Percentiles rank a stretch among this genome's conserved stretches.
phyloP scores from a whole-genome alignment of 1,139 yeast genomes.

The Torulaspora pretoriensis region DNA sequence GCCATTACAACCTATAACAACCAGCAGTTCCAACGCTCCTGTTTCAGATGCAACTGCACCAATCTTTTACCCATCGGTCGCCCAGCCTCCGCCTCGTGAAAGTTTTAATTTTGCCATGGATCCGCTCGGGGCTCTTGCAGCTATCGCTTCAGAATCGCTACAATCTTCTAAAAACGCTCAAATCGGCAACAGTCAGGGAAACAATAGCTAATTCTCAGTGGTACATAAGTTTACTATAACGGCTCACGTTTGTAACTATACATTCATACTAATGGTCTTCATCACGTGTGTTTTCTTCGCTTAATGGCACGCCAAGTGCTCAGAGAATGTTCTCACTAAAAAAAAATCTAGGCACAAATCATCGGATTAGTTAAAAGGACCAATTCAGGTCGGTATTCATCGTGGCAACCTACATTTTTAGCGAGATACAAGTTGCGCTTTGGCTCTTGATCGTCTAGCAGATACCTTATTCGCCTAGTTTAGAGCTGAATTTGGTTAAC shows the following conservation, averaged over 20 bases:
- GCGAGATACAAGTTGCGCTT: not conserved
- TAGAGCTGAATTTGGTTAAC: not conserved
- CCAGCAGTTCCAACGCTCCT: not conserved
- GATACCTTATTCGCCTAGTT: not conserved
- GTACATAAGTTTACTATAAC: not conserved
- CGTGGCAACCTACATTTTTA: not conserved
- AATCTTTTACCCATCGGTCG: not conserved
- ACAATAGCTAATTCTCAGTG: not conserved
- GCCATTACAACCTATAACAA: constrained; percentile 1
- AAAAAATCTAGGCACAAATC: not conserved
- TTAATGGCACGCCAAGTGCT: not conserved
- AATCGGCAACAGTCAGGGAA: not conserved
- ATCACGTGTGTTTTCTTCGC: not conserved
- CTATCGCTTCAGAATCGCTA: constrained; percentile 34
- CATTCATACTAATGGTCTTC: not conserved
- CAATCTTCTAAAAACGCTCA: constrained; percentile 3
- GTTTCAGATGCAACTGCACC: not conserved
- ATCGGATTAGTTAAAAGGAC: not conserved
- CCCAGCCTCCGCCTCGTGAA: constrained; percentile 8
- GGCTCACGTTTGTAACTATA: not conserved
- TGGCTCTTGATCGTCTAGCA: not conserved
- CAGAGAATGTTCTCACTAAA: not conserved
- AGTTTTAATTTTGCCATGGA: constrained; percentile 34
- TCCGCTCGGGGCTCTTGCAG: constrained; percentile 38
- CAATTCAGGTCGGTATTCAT: not conserved